A percentile compares a stretch with the other conserved stretches of the same genome.
These are phyloP conservation scores for Sugiyamaella novakii DNA, from an alignment of 1,139 yeast species.

Conservation along the genomic window DNA sequence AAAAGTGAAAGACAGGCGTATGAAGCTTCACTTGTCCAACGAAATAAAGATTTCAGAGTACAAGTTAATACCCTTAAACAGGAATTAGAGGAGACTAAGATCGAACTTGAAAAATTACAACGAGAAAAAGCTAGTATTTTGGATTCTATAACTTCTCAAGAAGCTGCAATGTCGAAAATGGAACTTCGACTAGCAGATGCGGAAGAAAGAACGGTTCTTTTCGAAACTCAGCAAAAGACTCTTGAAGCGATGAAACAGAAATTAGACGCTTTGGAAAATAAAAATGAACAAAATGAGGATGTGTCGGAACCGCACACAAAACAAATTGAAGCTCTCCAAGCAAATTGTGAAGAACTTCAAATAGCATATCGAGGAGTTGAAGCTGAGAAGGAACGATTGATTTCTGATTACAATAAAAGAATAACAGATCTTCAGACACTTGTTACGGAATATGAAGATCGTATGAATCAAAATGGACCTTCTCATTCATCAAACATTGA, in stretches of 20 bases:
- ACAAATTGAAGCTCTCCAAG: conserved; percentile 3
- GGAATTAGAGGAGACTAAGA: conserved; percentile 28
- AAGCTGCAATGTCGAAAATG: conserved; percentile 29
- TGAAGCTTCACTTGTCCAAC: conserved; percentile 40
- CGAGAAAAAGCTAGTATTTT: conserved; percentile 27
- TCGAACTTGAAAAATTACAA: conserved; percentile 30
- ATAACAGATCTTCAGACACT: conserved; percentile 18
- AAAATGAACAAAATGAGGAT: neutral
- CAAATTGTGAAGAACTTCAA: conserved; percentile 17
- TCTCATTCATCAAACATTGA: neutral
- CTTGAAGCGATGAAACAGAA: conserved; percentile 32
- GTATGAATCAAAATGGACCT: conserved; percentile 23
- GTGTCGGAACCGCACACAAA: conserved; percentile 4
- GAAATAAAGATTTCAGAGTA: conserved; percentile 40
- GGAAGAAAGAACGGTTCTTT: conserved; percentile 21
- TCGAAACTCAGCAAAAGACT: conserved; percentile 28
- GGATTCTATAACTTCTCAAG: conserved; percentile 23
- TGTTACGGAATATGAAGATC: conserved; percentile 3
- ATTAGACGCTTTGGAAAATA: conserved; percentile 15
- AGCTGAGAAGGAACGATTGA: conserved; percentile 16
- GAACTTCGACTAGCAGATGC: conserved; percentile 33
- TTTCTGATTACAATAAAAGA: conserved; percentile 5
- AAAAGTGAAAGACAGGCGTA: conserved; percentile 42
- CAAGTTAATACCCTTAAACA: conserved; percentile 36
- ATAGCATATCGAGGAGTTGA: conserved; percentile 23